phyloP scores from a whole-genome alignment of 78 protist species.

The Dictyostelium firmibasis region DNA sequence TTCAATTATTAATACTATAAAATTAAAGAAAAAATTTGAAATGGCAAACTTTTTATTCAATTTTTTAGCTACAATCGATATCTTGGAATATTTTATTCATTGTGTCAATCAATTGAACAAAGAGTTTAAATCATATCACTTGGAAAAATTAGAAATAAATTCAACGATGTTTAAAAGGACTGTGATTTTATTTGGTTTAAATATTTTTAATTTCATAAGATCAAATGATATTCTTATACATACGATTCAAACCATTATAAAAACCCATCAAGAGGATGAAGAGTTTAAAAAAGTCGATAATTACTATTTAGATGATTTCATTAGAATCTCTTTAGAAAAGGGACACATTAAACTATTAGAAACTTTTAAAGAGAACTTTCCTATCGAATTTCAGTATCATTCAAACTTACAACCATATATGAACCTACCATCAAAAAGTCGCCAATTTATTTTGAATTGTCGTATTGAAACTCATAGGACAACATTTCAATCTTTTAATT shows the following conservation, averaged over 20 bases:
- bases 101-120: background rate
- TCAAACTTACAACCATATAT: background rate
- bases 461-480: background rate
- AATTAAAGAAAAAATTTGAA: no score
- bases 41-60: background rate
- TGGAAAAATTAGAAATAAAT: background rate
- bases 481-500: background rate
- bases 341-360: background rate
- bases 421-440: background rate
- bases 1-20: no score
- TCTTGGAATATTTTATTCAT: background rate
- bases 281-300: background rate
- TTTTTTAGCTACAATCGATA: background rate
- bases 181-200: background rate
- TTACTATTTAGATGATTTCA: background rate
- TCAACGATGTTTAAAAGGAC: background rate
- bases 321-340: background rate
- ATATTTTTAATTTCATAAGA: background rate
- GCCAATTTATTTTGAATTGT: background rate
- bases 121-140: background rate
- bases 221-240: background rate
- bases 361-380: background rate
- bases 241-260: background rate
- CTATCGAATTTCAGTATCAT: background rate
- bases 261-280: background rate